phyloP scores from a whole-genome alignment of 768 basidiomycete species.

The Lepiota brunneoincarnata region DNA sequence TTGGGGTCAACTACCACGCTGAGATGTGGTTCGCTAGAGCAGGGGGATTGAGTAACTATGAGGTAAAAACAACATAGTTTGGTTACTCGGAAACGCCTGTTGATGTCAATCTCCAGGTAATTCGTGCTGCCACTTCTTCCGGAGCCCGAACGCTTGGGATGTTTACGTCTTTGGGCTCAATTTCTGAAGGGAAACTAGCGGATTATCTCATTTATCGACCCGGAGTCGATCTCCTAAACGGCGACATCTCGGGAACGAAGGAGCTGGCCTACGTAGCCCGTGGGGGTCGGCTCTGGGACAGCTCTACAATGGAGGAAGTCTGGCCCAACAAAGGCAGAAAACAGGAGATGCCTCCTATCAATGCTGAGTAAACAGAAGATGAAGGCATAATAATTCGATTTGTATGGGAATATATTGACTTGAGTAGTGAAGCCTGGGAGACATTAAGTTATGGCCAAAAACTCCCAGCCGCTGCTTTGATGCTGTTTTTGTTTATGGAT shows the following conservation, averaged over 20 bases:
- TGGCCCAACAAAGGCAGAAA: constrained; percentile 67
- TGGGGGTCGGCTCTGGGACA: constrained; percentile 72
- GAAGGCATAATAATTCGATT: too few relatives aligned
- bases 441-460: too few relatives aligned
- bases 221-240: constrained; percentile 54
- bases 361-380: constrained; percentile 35
- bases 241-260: constrained; percentile 40
- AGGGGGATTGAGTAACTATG: constrained; percentile 70
- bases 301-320: constrained; percentile 61
- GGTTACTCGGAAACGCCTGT: neutral
- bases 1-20: constrained; percentile 74
- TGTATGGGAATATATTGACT: too few relatives aligned
- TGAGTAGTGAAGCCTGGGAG: too few relatives aligned
- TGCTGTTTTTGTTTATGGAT: too few relatives aligned
- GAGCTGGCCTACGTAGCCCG: constrained; percentile 56
- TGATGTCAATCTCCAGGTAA: constrained; percentile 36
- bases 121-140: constrained; percentile 65
- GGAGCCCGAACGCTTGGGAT: constrained; percentile 68
- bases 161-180: constrained; percentile 56
- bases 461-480: too few relatives aligned
- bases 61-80: constrained; percentile 36
- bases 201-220: constrained; percentile 68
- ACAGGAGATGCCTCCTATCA: constrained; percentile 56
- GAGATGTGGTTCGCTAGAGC: constrained; percentile 65
- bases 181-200: constrained; percentile 65